Evolutionary conservation across 768 basidiomycete genomes (phyloP).

Genomic region (Scleroderma bovista): DNA sequence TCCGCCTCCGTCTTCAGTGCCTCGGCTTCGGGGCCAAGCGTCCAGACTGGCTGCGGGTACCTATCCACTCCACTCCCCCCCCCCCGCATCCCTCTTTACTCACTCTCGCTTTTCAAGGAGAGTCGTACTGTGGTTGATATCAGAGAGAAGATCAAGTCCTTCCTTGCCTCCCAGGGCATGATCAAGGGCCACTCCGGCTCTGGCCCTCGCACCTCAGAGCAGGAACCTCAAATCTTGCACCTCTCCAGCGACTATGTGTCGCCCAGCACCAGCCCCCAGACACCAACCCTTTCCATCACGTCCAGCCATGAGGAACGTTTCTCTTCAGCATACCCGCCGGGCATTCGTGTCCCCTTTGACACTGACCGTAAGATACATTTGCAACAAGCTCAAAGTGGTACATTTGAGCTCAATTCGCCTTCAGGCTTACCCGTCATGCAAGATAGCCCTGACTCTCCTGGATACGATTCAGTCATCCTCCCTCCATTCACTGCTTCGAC

Average conservation of each 20-base stretch:
- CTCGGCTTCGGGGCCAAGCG: conserved; percentile 83
- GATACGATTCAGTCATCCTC: conserved; percentile 26
- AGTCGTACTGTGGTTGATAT: conserved; percentile 60
- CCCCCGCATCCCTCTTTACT: conserved; percentile 1
- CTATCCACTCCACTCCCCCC: background rate
- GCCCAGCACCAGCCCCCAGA: conserved; percentile 39
- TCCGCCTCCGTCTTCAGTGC: conserved; percentile 76
- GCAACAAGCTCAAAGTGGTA: background rate
- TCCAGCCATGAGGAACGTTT: conserved; percentile 37
- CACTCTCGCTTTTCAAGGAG: conserved; percentile 42
- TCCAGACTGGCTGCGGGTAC: conserved; percentile 78
- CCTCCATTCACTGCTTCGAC: conserved; percentile 27
- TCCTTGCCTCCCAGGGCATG: conserved; percentile 79
- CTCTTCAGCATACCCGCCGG: conserved; percentile 24
- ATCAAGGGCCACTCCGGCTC: conserved; percentile 83
- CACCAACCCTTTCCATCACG: conserved; percentile 42
- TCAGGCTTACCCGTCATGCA: conserved; percentile 27
- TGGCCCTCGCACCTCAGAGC: conserved; percentile 52
- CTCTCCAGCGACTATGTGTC: conserved; percentile 41
- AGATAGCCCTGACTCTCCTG: conserved; percentile 30
- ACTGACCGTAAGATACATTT: conserved; percentile 20
- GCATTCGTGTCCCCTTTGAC: conserved; percentile 21
- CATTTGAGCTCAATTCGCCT: background rate
- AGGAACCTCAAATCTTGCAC: conserved; percentile 49
- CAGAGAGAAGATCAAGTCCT: conserved; percentile 73